Evolutionary conservation across 768 basidiomycete species (phyloP).

Genomic region (Termitomyces heimii): DNA sequence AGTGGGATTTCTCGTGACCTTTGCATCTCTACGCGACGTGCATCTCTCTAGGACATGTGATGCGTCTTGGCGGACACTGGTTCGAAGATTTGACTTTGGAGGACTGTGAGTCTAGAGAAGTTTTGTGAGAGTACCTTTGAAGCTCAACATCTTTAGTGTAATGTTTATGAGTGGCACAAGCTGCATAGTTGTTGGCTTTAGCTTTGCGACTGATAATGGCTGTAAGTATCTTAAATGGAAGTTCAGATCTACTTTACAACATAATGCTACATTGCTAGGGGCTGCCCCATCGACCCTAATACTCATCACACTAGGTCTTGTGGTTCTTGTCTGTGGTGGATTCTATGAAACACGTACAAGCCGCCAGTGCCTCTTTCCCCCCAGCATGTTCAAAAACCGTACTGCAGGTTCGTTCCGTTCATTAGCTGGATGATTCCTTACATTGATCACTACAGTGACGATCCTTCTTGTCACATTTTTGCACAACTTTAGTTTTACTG

Average conservation of each 20-base stretch:
- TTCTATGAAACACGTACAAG: slow-evolving; percentile 63
- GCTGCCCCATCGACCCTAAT: slow-evolving; percentile 51
- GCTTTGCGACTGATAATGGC: slow-evolving; percentile 60
- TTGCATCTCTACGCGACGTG: slow-evolving; percentile 55
- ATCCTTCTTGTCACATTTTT: slow-evolving; percentile 68
- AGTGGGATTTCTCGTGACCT: slow-evolving; percentile 50
- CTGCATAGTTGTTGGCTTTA: slow-evolving; percentile 73
- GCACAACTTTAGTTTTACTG: slow-evolving; percentile 78
- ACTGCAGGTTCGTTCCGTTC: slow-evolving; percentile 45
- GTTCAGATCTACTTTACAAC: slow-evolving; percentile 4
- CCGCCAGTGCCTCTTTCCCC: slow-evolving; percentile 70
- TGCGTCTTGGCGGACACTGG: slow-evolving; percentile 52
- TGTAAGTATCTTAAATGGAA: slow-evolving; percentile 41
- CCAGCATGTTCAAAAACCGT: slow-evolving; percentile 49
- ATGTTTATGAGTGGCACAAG: slow-evolving; percentile 74
- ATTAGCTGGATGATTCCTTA: slow-evolving; percentile 3
- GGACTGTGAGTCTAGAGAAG: slow-evolving; percentile 54
- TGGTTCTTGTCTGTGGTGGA: slow-evolving; percentile 51
- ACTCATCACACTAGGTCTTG: slow-evolving; percentile 50
- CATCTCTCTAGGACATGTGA: slow-evolving; percentile 36
- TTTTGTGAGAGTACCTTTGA: slow-evolving; percentile 1
- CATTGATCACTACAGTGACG: slow-evolving; percentile 37
- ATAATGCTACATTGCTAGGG: slow-evolving; percentile 46
- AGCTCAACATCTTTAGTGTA: slow-evolving; percentile 34
- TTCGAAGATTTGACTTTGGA: slow-evolving; percentile 63